A percentile compares a stretch with the other conserved stretches of the same genome.
Evolutionary conservation across 495 filamentous ascomycete species (phyloP).

Genomic region (Cetradonia linearis): DNA sequence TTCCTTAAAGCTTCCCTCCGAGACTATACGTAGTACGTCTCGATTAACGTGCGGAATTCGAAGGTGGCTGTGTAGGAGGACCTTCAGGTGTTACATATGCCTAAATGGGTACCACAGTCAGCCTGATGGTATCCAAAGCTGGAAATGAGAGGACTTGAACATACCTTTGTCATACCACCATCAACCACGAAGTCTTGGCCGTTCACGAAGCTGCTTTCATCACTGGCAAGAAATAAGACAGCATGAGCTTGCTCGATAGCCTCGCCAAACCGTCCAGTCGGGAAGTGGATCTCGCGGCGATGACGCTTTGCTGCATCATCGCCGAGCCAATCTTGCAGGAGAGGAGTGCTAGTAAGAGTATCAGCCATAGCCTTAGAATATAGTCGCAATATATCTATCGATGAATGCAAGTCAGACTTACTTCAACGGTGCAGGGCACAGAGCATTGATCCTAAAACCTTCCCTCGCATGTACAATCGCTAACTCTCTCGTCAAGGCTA

Average conservation of each 20-base stretch:
- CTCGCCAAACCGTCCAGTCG: conserved; percentile 88
- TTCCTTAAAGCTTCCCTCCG: neutral
- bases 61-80: conserved; percentile 55
- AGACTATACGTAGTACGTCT: neutral
- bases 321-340: conserved; percentile 95
- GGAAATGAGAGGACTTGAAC: conserved; percentile 6
- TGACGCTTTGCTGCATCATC: conserved; percentile 75
- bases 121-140: neutral
- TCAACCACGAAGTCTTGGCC: conserved; percentile 93
- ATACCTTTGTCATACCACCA: conserved; percentile 80
- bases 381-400: no score
- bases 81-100: conserved; percentile 92
- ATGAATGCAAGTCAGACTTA: conserved; percentile 20
- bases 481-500: conserved; percentile 74
- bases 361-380: neutral
- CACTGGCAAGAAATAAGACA: conserved; percentile 85
- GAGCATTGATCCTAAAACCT: conserved; percentile 75
- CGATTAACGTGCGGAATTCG: conserved; percentile 42
- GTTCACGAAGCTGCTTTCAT: conserved; percentile 90
- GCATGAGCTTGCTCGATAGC: conserved; percentile 91
- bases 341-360: conserved; percentile 41
- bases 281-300: conserved; percentile 90
- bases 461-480: conserved; percentile 79
- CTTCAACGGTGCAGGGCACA: conserved; percentile 91
- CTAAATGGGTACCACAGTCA: conserved; percentile 25